Evolutionary conservation across 2,329 filamentous ascomycete genomes (phyloP).

Genomic region (Coleophoma eucalyptorum): DNA sequence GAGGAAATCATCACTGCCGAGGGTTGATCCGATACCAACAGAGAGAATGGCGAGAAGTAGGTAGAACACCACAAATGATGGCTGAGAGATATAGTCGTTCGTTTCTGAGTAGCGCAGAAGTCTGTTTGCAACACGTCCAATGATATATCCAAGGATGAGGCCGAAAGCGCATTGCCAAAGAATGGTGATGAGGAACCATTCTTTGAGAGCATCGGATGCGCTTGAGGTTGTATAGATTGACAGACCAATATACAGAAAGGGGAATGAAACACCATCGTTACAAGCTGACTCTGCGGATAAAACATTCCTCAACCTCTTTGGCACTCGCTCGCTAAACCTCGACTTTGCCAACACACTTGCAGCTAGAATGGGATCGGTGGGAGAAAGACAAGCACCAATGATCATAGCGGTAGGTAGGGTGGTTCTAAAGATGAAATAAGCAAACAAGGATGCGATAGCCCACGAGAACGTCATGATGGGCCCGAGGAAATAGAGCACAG

Average conservation of each 20-base stretch:
- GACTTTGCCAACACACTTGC: slow-evolving; percentile 49
- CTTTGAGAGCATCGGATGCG: slow-evolving; percentile 36
- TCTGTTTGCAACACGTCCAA: slow-evolving; percentile 43
- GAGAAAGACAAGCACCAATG: slow-evolving; percentile 50
- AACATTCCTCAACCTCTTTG: slow-evolving; percentile 44
- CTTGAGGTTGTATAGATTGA: slow-evolving; percentile 36
- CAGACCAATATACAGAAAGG: slow-evolving; percentile 51
- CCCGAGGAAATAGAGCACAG: slow-evolving; percentile 19
- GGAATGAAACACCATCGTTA: slow-evolving; percentile 52
- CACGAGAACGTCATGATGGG: slow-evolving; percentile 25
- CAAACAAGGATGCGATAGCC: slow-evolving; percentile 43
- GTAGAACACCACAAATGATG: slow-evolving; percentile 51
- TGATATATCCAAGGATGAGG: slow-evolving; percentile 38
- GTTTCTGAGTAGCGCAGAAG: slow-evolving; percentile 42
- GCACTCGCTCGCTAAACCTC: slow-evolving; percentile 47
- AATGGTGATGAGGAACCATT: slow-evolving; percentile 49
- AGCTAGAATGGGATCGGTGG: slow-evolving; percentile 52
- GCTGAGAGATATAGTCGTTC: slow-evolving; percentile 40
- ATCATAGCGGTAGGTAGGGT: slow-evolving; percentile 41
- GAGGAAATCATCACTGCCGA: slow-evolving; percentile 52
- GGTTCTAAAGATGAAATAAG: slow-evolving; percentile 40
- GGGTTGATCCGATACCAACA: slow-evolving; percentile 44
- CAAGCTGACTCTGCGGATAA: slow-evolving; percentile 50
- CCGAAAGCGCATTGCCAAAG: slow-evolving; percentile 51
- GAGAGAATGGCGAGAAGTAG: slow-evolving; percentile 48